A percentile compares a stretch with the other conserved stretches of the same genome.
phyloP scores from a whole-genome alignment of 257 asterid species.

The Capsicum baccatum region DNA sequence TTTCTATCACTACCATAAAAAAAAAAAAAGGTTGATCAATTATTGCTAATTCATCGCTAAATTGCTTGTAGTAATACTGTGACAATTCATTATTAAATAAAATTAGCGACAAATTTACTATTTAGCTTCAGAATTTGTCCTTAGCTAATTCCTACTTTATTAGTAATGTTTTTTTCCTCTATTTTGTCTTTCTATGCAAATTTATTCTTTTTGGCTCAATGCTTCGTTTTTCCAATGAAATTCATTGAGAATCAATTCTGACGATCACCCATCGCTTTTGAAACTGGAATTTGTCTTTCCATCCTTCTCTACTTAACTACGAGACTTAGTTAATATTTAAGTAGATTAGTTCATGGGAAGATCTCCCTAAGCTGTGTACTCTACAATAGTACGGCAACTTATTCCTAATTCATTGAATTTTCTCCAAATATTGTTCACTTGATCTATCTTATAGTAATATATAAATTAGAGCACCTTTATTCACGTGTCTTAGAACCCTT shows the following conservation, averaged over 20 bases:
- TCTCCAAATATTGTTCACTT: conserved; percentile 18
- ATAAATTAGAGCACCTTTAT: neutral
- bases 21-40: no score
- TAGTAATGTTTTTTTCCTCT: neutral
- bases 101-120: no score
- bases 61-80: no score
- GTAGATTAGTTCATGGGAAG: neutral
- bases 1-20: no score
- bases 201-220: neutral
- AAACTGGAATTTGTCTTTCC: neutral
- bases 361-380: neutral
- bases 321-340: neutral
- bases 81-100: no score
- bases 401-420: conserved; percentile 19
- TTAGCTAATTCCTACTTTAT: no score
- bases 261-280: neutral
- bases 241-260: neutral
- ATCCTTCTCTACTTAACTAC: neutral
- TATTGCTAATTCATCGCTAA: no score
- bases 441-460: neutral
- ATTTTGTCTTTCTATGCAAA: neutral
- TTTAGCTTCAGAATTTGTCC: no score
- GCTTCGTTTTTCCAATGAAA: neutral
- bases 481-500: neutral
- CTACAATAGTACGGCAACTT: neutral